Evolutionary conservation across 169 alveolate species (phyloP).

Genomic region (Pseudocohnilembus persalinus): DNA sequence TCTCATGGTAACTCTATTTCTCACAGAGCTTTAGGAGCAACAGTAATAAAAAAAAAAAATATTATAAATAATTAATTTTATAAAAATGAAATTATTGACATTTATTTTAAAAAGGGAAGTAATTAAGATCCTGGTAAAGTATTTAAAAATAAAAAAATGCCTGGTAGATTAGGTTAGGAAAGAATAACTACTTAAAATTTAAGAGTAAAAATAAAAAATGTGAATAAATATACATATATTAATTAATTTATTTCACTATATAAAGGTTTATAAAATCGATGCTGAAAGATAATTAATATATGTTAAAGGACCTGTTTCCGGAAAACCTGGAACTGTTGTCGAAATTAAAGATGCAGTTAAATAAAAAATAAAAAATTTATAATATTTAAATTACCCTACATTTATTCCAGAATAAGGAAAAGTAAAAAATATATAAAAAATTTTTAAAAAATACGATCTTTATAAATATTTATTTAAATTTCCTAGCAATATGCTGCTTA

Average conservation of each 20-base stretch:
- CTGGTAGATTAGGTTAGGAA: constrained; percentile 92
- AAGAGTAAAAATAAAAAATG: constrained; percentile 4
- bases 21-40: constrained; percentile 93
- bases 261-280: constrained; percentile 88
- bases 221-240: not conserved
- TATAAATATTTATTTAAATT: no score
- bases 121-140: constrained; percentile 94
- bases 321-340: constrained; percentile 87
- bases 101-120: constrained; percentile 74
- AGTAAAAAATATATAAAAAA: not conserved
- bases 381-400: constrained; percentile 48
- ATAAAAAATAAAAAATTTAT: constrained; percentile 34
- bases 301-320: constrained; percentile 93
- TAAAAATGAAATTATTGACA: no score
- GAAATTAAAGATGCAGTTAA: constrained; percentile 82
- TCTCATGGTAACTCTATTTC: constrained; percentile 93
- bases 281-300: constrained; percentile 85
- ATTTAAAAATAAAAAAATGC: constrained; percentile 93
- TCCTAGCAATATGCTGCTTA: constrained; percentile 31
- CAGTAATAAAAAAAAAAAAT: constrained; percentile 10
- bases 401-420: constrained; percentile 25
- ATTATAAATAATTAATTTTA: no score
- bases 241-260: constrained; percentile 1
- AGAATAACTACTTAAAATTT: constrained; percentile 77
- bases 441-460: no score